A percentile compares a stretch with the other conserved stretches of the same genome.
phyloP scores from a whole-genome alignment of 1,139 yeast species.

The Hansenula sp. region DNA sequence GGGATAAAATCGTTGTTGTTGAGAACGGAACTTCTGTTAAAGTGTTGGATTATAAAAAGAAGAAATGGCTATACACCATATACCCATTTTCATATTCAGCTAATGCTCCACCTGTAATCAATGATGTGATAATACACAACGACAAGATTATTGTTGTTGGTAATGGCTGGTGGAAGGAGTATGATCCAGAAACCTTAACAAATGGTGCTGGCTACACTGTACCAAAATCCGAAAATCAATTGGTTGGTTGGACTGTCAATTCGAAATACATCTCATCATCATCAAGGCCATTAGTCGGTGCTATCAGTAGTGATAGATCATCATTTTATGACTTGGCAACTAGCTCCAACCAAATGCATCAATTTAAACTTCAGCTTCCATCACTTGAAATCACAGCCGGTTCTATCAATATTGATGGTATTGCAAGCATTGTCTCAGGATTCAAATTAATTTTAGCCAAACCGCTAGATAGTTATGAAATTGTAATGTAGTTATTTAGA shows the following conservation, averaged over 20 bases:
- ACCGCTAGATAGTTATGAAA: constrained; percentile 24
- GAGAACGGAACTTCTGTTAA: constrained; percentile 28
- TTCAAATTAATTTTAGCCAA: constrained; percentile 16
- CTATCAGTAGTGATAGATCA: constrained; percentile 16
- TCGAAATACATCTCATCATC: constrained; percentile 14
- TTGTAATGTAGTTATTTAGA: constrained; percentile 9
- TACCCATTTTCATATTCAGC: constrained; percentile 22
- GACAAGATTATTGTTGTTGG: constrained; percentile 29
- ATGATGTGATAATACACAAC: constrained; percentile 24
- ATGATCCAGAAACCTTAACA: constrained; percentile 11
- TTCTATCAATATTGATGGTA: constrained; percentile 18
- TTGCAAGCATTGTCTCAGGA: constrained; percentile 20
- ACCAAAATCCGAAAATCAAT: constrained; percentile 10
- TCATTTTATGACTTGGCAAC: constrained; percentile 18
- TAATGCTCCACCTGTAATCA: constrained; percentile 18
- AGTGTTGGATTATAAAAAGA: constrained; percentile 30
- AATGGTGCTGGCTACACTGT: constrained; percentile 23
- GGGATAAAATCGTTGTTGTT: constrained; percentile 29
- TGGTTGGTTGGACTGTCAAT: constrained; percentile 19
- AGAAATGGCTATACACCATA: constrained; percentile 27
- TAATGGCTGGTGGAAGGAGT: constrained; percentile 32
- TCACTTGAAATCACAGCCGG: constrained; percentile 17
- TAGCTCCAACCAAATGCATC: constrained; percentile 13
- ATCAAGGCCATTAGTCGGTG: constrained; percentile 17
- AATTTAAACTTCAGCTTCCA: constrained; percentile 18